These are phyloP conservation scores for Ophiorrhiza pumila DNA, from an alignment of 257 asterid species.

Conservation along the genomic window DNA sequence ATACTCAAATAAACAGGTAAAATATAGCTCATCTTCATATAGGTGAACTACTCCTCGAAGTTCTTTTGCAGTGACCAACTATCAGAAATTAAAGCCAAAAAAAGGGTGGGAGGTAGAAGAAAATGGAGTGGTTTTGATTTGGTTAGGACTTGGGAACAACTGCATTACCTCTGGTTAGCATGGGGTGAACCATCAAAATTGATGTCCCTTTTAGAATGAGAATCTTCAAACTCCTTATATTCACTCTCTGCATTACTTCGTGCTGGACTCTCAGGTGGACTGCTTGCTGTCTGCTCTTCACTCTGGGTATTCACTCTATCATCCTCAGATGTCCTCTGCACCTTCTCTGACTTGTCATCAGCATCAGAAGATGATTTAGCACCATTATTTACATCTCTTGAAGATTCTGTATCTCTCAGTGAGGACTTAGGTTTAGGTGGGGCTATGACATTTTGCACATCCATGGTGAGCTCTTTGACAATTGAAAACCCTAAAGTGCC, in stretches of 20 bases:
- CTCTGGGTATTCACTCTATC: conserved; percentile 38
- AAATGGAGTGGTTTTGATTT: background rate
- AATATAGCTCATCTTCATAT: background rate
- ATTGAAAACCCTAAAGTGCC: conserved; percentile 57
- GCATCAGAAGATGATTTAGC: conserved; percentile 46
- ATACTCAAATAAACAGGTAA: background rate
- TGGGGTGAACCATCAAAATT: conserved; percentile 68
- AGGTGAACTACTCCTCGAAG: background rate
- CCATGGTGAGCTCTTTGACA: conserved; percentile 89
- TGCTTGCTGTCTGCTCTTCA: conserved; percentile 42
- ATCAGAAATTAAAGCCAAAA: background rate
- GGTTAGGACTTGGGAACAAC: background rate
- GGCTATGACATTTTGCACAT: conserved; percentile 76
- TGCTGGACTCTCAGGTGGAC: conserved; percentile 75
- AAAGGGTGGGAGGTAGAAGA: too few relatives aligned
- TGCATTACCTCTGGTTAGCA: conserved; percentile 59
- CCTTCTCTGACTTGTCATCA: conserved; percentile 46
- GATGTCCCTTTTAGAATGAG: conserved; percentile 38
- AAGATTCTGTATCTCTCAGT: conserved; percentile 54
- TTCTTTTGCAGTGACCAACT: background rate
- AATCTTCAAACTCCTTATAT: conserved; percentile 55
- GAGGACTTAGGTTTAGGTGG: conserved; percentile 72
- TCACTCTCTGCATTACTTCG: conserved; percentile 52
- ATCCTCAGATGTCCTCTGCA: conserved; percentile 31
- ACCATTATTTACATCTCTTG: conserved; percentile 28